Conservation (phyloP, 345 rosid genomes). For the Linum usitatissimum region DNA sequence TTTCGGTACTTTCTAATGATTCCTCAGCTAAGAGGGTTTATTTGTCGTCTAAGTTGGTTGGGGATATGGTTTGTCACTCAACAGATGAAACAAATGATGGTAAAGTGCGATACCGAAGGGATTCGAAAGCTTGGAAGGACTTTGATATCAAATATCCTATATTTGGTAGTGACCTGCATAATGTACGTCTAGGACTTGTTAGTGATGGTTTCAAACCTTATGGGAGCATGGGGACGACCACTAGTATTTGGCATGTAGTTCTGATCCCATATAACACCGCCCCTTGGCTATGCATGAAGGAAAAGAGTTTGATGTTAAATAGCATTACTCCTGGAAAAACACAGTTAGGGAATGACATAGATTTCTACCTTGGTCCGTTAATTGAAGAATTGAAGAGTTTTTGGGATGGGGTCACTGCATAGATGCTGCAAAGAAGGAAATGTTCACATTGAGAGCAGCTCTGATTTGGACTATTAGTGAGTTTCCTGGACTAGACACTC, state of each 20-base stretch:
- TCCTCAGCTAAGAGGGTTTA: constrained; percentile 9
- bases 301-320: neutral
- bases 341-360: no score
- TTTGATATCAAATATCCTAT: no score
- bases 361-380: neutral
- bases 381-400: neutral
- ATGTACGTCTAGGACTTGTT: no score
- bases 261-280: neutral
- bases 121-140: no score
- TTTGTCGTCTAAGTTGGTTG: constrained; percentile 6
- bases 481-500: neutral
- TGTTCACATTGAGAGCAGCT: constrained; percentile 1
- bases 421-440: neutral
- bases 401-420: constrained; percentile 1
- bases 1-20: constrained; percentile 3
- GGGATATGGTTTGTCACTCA: constrained; percentile 10
- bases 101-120: no score
- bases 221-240: no score
- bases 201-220: no score
- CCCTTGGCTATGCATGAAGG: neutral
- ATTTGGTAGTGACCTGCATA: no score
- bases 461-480: constrained; percentile 6
- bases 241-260: no score
- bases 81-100: neutral
- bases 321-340: constrained; percentile 5